Evolutionary conservation across 192 early-diverging fungal species (phyloP).

Genomic region (Coemansia sp.): DNA sequence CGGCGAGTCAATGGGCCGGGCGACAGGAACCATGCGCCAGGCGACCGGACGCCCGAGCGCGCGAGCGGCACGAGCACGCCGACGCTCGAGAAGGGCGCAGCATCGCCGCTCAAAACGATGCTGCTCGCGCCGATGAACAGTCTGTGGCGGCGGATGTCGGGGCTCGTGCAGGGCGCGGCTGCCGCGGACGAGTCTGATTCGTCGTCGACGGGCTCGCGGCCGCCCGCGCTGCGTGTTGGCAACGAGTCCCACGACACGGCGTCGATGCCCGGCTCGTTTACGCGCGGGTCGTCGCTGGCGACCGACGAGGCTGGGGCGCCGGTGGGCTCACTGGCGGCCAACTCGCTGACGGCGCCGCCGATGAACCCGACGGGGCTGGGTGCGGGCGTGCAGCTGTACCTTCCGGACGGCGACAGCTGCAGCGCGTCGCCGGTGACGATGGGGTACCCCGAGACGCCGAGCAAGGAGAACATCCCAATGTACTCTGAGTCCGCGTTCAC

Average conservation of each 20-base stretch:
- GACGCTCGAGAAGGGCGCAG: neutral
- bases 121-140: conserved; percentile 37
- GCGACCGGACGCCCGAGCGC: neutral
- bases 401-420: conserved; percentile 20
- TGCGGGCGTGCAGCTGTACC: neutral
- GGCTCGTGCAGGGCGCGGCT: conserved; percentile 25
- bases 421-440: conserved; percentile 26
- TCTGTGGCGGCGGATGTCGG: conserved; percentile 48
- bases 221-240: no score
- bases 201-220: no score
- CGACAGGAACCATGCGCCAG: no score
- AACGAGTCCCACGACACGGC: no score
- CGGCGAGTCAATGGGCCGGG: neutral
- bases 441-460: conserved; percentile 43
- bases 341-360: conserved; percentile 46
- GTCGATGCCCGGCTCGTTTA: conserved; percentile 10
- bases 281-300: neutral
- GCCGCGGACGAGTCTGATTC: no score
- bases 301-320: conserved; percentile 18
- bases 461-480: conserved; percentile 51
- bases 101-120: conserved; percentile 49
- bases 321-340: conserved; percentile 22
- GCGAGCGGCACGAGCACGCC: neutral
- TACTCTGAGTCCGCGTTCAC: conserved; percentile 7
- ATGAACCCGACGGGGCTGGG: conserved; percentile 38